phyloP scores from a whole-genome alignment of 2,329 filamentous ascomycete species.

The Pseudovirgaria hyperparasitica region DNA sequence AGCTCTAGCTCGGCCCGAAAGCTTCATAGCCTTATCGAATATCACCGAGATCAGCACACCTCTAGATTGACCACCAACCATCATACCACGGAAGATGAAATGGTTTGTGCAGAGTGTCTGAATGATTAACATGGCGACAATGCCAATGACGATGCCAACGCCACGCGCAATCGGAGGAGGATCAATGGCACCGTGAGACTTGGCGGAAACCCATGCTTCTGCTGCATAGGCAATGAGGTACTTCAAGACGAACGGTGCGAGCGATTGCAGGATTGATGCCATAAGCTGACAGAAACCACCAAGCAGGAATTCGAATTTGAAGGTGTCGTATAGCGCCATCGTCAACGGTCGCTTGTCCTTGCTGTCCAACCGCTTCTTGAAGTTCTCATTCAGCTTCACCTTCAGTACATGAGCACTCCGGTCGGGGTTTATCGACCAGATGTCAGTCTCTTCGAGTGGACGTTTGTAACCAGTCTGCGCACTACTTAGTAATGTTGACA shows the following conservation, averaged over 20 bases:
- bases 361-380: constrained; percentile 52
- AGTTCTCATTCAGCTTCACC: constrained; percentile 50
- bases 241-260: constrained; percentile 73
- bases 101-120: constrained; percentile 78
- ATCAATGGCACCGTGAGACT: constrained; percentile 35
- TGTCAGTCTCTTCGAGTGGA: constrained; percentile 67
- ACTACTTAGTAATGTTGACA: constrained; percentile 2
- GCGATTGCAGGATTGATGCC: constrained; percentile 59
- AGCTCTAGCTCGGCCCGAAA: constrained; percentile 78
- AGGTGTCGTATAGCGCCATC: constrained; percentile 76
- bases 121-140: constrained; percentile 72
- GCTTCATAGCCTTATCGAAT: constrained; percentile 83
- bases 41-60: constrained; percentile 75
- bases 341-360: constrained; percentile 63
- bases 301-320: constrained; percentile 71
- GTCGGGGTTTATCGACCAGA: constrained; percentile 79
- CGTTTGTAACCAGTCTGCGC: constrained; percentile 65
- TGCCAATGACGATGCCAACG: constrained; percentile 70
- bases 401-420: constrained; percentile 61
- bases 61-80: constrained; percentile 73
- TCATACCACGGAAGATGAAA: constrained; percentile 86
- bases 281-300: constrained; percentile 66
- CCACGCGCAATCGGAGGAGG: constrained; percentile 61
- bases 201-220: constrained; percentile 59
- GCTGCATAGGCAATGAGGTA: constrained; percentile 79